Base-by-base conservation (phyloP, 1,139 yeast genomes). In the Waltiozyma sp. region DNA sequence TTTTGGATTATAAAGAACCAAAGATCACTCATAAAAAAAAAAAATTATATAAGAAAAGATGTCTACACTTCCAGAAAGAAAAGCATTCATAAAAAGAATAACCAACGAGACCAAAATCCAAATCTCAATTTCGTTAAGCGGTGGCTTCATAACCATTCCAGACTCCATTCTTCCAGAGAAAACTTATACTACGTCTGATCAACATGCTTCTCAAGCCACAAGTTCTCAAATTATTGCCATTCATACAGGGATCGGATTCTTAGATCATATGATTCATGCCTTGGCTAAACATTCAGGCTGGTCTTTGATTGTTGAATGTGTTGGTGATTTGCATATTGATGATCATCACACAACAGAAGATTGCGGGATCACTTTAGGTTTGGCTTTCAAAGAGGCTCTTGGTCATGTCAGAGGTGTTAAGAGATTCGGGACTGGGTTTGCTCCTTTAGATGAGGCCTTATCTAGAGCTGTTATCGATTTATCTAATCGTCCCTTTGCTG, bases 311-410 rank as follows among this genome's bases (percentile, higher is more conserved):
- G 74, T 91, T 24, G 95, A 85, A 58, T 89, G 97, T 64, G 73
- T 83, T 48, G 98, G 98, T 36, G 98, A 91, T 60, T 69, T 88
- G 57, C 95, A 88, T 62, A 89, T 91, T 43, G 98, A 91, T 61
- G 98, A 91, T 64, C 98, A 91, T 62, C 98, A 91, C 62, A 80
- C 95, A 1, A 84, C 96, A 6, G 98, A 91, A 63, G 98, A 91
- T 64, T 87, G 88, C 49, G 96, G 91, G 37, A 86, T 91, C 51
- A 87, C 96, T 1, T 69, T 91, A 33, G 98, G 98, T 3, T 69
- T 72, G 55, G 94, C 96, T 1, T 88, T 91, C 68, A 84, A 87
- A 58, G 68, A 82, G 55, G 97, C 97, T 1, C 66, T 91, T 49
- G 97, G 97, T 19, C 83, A 80, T 37, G 84, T 91, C 36, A 76